phyloP scores from a whole-genome alignment of 768 basidiomycete genomes.

The Tremella mesenterica region DNA sequence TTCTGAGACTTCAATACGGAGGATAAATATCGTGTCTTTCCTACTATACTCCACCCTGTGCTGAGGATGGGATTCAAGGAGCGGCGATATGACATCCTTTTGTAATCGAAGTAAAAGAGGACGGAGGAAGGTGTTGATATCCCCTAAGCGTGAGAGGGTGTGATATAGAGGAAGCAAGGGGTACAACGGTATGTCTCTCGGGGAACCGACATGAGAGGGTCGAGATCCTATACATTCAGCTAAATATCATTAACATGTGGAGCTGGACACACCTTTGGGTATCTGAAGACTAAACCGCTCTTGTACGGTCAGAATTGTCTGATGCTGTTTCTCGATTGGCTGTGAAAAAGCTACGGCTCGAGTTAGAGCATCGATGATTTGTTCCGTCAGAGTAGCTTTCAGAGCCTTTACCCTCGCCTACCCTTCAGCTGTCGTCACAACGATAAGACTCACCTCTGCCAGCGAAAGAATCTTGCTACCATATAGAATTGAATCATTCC shows the following conservation, averaged over 20 bases:
- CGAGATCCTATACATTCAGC: not conserved
- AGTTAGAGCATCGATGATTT: constrained; percentile 21
- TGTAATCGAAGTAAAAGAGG: constrained; percentile 23
- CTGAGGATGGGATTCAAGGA: constrained; percentile 1
- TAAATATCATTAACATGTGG: constrained; percentile 36
- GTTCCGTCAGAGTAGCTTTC: constrained; percentile 22
- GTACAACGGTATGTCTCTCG: no score
- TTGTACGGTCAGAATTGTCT: constrained; percentile 7
- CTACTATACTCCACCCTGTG: not conserved
- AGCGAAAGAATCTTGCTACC: not conserved
- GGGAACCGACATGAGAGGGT: not conserved
- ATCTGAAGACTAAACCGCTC: constrained; percentile 3
- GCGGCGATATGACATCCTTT: constrained; percentile 27
- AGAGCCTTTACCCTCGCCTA: constrained; percentile 14
- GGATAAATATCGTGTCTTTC: constrained; percentile 38
- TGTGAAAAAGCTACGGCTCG: constrained; percentile 16
- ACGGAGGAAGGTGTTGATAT: constrained; percentile 10
- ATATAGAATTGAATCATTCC: not conserved
- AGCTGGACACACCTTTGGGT: constrained; percentile 39
- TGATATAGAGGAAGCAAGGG: no score
- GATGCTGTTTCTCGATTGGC: not conserved
- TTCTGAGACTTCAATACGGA: constrained; percentile 50
- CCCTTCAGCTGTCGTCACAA: no score
- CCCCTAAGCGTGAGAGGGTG: no score
- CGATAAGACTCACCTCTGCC: not conserved